A percentile compares a stretch with the other conserved stretches of the same genome.
These are phyloP conservation scores for Curvularia lunata DNA, from an alignment of 2,329 filamentous ascomycete species.

Conservation along the genomic window DNA sequence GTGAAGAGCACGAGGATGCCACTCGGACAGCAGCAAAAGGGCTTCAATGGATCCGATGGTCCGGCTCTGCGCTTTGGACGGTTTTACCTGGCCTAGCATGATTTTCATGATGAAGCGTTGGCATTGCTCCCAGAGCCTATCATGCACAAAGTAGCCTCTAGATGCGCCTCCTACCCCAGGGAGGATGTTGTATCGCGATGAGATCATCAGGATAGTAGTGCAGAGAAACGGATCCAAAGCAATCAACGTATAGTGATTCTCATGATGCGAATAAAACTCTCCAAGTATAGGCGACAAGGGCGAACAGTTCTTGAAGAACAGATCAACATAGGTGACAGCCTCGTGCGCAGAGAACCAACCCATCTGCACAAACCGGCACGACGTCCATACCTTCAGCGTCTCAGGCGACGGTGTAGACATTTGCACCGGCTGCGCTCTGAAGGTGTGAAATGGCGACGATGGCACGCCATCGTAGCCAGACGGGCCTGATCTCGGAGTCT, in stretches of 20 bases:
- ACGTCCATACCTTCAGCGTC: constrained; percentile 56
- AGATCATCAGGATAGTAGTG: constrained; percentile 62
- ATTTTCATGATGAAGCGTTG: constrained; percentile 61
- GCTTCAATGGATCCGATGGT: constrained; percentile 62
- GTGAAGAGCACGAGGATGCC: constrained; percentile 62
- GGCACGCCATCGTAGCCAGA: constrained; percentile 32
- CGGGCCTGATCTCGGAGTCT: constrained; percentile 42
- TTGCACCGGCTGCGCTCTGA: constrained; percentile 45
- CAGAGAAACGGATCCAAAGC: constrained; percentile 61
- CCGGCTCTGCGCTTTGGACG: constrained; percentile 57
- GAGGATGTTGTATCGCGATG: constrained; percentile 57
- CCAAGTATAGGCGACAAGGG: constrained; percentile 59
- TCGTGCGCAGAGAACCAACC: constrained; percentile 63
- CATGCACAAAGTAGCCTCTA: constrained; percentile 60
- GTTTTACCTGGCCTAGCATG: constrained; percentile 61
- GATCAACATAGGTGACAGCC: constrained; percentile 60
- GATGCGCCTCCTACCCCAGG: constrained; percentile 52
- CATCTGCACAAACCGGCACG: constrained; percentile 61
- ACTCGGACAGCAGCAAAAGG: constrained; percentile 61
- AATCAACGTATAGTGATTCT: constrained; percentile 57
- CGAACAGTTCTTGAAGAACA: constrained; percentile 61
- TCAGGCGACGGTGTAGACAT: constrained; percentile 49
- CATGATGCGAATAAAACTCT: constrained; percentile 58
- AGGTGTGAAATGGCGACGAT: constrained; percentile 42
- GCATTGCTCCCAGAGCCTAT: constrained; percentile 62